These are phyloP conservation scores for Alnus rubra DNA, from an alignment of 306 rosid species.

Conservation along the genomic window DNA sequence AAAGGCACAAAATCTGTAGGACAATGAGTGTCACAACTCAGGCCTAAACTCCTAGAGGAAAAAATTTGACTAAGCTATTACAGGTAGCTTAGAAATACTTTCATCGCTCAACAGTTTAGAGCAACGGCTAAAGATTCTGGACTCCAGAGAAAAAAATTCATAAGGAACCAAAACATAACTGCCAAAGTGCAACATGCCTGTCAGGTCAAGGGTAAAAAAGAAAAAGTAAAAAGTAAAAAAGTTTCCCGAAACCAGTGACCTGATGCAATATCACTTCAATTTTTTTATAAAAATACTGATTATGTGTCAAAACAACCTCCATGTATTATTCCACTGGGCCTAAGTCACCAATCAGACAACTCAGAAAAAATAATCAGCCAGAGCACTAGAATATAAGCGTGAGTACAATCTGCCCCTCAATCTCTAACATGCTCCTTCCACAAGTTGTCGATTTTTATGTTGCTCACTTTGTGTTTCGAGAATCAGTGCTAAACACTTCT, in stretches of 20 bases:
- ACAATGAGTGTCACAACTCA: not conserved
- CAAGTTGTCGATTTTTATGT: not conserved
- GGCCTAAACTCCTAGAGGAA: not conserved
- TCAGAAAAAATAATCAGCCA: not conserved
- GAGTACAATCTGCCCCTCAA: not conserved
- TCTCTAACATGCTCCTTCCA: not conserved
- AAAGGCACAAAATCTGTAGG: conserved; percentile 7
- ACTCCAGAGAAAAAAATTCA: not conserved
- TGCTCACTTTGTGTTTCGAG: not conserved
- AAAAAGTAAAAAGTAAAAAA: not conserved
- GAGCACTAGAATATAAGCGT: not conserved
- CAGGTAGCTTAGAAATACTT: too few species aligned
- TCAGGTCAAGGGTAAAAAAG: too few species aligned
- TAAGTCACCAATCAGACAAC: not conserved
- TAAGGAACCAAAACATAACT: not conserved
- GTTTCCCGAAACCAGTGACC: not conserved
- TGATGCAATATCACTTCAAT: not conserved
- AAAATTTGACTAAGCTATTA: not conserved
- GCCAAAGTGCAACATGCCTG: not conserved
- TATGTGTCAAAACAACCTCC: not conserved
- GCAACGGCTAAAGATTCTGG: not conserved
- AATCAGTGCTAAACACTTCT: not conserved
- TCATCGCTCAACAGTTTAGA: not conserved
- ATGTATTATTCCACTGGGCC: not conserved
- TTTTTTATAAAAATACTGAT: not conserved